Conservation (phyloP, 2,329 filamentous ascomycete species). For the Neoscytalidium dimidiatum region DNA sequence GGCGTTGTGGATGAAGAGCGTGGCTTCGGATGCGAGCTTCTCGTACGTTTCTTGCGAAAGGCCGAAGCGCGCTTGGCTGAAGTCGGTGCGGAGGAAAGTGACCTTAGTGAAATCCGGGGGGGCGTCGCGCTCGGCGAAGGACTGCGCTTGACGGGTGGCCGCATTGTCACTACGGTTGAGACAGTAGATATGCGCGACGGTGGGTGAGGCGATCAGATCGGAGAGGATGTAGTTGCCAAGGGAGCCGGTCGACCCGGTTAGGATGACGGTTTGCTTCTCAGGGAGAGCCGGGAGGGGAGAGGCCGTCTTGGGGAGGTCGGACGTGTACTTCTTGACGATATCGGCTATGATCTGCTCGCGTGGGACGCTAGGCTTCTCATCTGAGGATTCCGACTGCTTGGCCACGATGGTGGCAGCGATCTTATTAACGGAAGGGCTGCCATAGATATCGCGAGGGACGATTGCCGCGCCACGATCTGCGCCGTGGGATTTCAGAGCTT, state of each 20-base stretch:
- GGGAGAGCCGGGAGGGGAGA: not conserved
- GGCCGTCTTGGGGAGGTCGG: conserved; percentile 22
- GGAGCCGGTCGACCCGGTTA: conserved; percentile 25
- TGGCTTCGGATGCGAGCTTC: conserved; percentile 20
- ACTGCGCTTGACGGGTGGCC: not conserved
- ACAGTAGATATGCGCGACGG: conserved; percentile 21
- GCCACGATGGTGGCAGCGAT: conserved; percentile 24
- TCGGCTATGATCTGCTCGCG: conserved; percentile 29
- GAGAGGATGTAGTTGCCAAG: conserved; percentile 23
- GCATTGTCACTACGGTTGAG: conserved; percentile 20
- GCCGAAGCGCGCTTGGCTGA: conserved; percentile 20
- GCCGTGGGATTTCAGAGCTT: conserved; percentile 21
- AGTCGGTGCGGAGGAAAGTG: conserved; percentile 20
- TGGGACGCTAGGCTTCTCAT: not conserved
- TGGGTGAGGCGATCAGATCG: conserved; percentile 16
- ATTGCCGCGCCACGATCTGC: conserved; percentile 16
- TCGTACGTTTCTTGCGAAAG: conserved; percentile 15
- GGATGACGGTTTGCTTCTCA: conserved; percentile 19
- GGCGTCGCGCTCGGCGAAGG: conserved; percentile 3
- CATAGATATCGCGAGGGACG: conserved; percentile 34
- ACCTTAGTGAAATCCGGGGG: conserved; percentile 14
- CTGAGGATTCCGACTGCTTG: not conserved
- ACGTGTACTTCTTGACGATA: conserved; percentile 33
- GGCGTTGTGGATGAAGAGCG: conserved; percentile 38
- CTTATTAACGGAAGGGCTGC: conserved; percentile 31